phyloP scores from a whole-genome alignment of 495 filamentous ascomycete species.

The Tuber calosporum region DNA sequence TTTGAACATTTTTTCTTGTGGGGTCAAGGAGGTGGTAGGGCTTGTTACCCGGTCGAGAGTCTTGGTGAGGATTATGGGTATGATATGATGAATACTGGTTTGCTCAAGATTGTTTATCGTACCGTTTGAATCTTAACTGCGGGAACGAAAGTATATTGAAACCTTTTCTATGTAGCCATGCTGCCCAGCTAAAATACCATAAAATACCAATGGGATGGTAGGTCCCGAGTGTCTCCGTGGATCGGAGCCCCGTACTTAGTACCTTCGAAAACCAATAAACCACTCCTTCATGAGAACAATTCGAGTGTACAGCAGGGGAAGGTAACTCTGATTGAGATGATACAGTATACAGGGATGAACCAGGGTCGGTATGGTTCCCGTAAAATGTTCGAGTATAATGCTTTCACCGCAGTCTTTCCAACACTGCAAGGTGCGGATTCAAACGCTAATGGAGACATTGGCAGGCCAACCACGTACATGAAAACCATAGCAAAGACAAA shows the following conservation, averaged over 20 bases:
- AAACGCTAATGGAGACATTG: not conserved
- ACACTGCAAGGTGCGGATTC: not conserved
- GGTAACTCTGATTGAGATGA: not conserved
- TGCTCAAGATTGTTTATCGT: not conserved
- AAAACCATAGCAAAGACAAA: not conserved
- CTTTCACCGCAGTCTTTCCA: not conserved
- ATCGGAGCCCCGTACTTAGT: not conserved
- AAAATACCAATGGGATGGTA: too few relatives aligned
- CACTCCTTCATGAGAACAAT: not conserved
- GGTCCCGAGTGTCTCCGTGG: not conserved
- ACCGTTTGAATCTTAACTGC: not conserved
- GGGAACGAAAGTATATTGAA: not conserved
- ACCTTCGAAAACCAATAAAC: not conserved
- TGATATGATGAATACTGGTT: not conserved
- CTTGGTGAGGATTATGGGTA: not conserved
- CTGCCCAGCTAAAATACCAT: not conserved
- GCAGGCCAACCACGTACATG: not conserved
- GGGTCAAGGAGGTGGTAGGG: not conserved
- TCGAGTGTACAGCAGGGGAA: not conserved
- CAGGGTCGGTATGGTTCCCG: not conserved
- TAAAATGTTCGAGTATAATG: not conserved
- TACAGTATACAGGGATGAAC: not conserved
- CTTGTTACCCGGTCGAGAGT: not conserved
- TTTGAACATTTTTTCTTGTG: not conserved
- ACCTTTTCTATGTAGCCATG: not conserved